phyloP scores from a whole-genome alignment of 176 grass and related monocot genomes.

The Elaeis guineensis region DNA sequence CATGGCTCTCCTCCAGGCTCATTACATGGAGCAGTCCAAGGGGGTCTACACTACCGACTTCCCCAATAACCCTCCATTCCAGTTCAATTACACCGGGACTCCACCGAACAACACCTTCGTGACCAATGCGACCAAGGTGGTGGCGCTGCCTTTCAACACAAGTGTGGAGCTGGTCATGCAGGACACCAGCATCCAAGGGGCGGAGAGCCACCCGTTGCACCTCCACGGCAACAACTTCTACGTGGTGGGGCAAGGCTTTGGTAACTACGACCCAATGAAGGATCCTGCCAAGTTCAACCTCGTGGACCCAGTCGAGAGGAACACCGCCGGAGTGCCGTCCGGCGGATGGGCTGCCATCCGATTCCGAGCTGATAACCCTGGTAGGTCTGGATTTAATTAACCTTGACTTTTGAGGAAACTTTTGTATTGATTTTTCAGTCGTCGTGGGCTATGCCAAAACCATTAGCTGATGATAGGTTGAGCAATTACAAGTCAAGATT shows the following conservation, averaged over 20 bases:
- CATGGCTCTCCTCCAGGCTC: constrained; percentile 52
- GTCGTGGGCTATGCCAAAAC: no score
- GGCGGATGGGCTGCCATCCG: constrained; percentile 71
- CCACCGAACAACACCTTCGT: constrained; percentile 71
- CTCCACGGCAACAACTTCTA: constrained; percentile 76
- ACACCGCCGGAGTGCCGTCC: constrained; percentile 64
- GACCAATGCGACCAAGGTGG: constrained; percentile 48
- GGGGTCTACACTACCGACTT: constrained; percentile 50
- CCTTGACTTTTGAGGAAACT: no score
- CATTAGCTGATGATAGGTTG: no score
- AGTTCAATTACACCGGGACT: constrained; percentile 74
- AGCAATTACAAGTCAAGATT: no score
- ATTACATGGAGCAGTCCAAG: constrained; percentile 29
- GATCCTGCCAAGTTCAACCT: constrained; percentile 57
- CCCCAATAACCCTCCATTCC: constrained; percentile 23
- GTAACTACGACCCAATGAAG: constrained; percentile 39
- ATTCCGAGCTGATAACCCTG: constrained; percentile 77
- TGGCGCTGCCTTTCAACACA: constrained; percentile 42
- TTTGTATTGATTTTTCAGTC: no score
- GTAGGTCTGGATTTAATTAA: background rate
- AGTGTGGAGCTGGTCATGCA: constrained; percentile 70
- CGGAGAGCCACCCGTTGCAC: constrained; percentile 84
- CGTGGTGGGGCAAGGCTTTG: constrained; percentile 57
- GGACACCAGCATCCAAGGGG: constrained; percentile 61
- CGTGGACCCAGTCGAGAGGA: constrained; percentile 63